phyloP scores from a whole-genome alignment of 805 yeast species.

The Starmerella scarabaei region DNA sequence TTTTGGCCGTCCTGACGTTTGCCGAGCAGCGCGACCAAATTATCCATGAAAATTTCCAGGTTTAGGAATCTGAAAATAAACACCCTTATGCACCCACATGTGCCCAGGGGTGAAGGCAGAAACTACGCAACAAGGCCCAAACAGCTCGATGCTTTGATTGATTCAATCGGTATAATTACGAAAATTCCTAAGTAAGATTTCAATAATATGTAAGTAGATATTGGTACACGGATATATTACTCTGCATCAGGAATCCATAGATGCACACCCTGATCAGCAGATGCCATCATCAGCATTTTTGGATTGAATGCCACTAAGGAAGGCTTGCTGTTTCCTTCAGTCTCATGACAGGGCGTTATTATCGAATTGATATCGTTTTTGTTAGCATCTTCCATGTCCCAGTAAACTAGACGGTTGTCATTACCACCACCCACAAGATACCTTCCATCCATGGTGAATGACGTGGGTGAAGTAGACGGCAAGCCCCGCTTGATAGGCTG shows the following conservation, averaged over 20 bases:
- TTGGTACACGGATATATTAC: neutral
- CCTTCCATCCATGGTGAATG: conserved; percentile 57
- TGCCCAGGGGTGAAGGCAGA: no score
- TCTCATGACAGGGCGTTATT: conserved; percentile 20
- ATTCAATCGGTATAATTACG: neutral
- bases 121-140: no score
- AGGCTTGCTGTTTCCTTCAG: conserved; percentile 17
- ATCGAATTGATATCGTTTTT: conserved; percentile 11
- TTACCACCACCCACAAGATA: conserved; percentile 50
- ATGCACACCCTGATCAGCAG: conserved; percentile 45
- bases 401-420: conserved; percentile 39
- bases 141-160: no score
- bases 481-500: conserved; percentile 32
- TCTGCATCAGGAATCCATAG: conserved; percentile 29
- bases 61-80: neutral
- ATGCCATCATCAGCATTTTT: conserved; percentile 43
- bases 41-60: conserved; percentile 10
- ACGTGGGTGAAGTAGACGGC: conserved; percentile 37
- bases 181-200: no score
- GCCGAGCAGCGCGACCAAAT: conserved; percentile 10
- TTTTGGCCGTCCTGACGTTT: conserved; percentile 1
- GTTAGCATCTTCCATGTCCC: conserved; percentile 32
- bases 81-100: no score
- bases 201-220: neutral
- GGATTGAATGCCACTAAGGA: conserved; percentile 40